Evolutionary conservation across 352 stramenopile species (phyloP).

Genomic region (Globisporangium cylindrosporum): DNA sequence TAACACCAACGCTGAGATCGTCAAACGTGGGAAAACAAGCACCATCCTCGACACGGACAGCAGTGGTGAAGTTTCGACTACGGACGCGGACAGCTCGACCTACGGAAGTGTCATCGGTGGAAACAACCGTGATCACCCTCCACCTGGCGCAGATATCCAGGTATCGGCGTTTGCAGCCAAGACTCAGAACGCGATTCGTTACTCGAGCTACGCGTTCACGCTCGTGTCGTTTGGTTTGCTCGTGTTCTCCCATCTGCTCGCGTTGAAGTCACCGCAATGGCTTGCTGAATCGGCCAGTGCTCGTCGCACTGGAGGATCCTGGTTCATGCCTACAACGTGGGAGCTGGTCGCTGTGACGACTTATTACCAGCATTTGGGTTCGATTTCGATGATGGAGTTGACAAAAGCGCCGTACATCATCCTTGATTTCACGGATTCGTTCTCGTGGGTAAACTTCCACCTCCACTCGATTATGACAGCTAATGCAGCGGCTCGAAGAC

Average conservation of each 20-base stretch:
- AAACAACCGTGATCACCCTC: constrained; percentile 42
- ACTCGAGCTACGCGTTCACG: constrained; percentile 44
- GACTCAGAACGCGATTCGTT: constrained; percentile 49
- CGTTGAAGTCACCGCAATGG: constrained; percentile 42
- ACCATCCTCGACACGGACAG: neutral
- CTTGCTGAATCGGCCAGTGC: constrained; percentile 25
- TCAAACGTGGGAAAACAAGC: constrained; percentile 7
- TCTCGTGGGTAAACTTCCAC: constrained; percentile 69
- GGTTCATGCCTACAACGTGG: constrained; percentile 64
- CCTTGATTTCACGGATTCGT: constrained; percentile 72
- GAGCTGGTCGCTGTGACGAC: constrained; percentile 54
- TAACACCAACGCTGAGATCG: constrained; percentile 10
- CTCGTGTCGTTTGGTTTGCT: constrained; percentile 46
- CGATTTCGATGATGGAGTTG: constrained; percentile 69
- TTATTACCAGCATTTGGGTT: constrained; percentile 74
- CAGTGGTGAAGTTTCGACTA: neutral
- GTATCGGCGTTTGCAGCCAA: constrained; percentile 41
- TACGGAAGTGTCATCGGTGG: constrained; percentile 39
- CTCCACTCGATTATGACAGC: constrained; percentile 36
- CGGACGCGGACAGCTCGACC: constrained; percentile 18
- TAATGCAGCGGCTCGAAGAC: constrained; percentile 24
- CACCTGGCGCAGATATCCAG: constrained; percentile 55
- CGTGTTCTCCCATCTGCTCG: constrained; percentile 55
- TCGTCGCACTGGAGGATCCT: constrained; percentile 17
- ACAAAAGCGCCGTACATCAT: constrained; percentile 75